Evolutionary conservation across 2,329 filamentous ascomycete species (phyloP), one percentile per base, ranked within the genome.

Genomic region (Paraphaeosphaeria minitans): DNA sequence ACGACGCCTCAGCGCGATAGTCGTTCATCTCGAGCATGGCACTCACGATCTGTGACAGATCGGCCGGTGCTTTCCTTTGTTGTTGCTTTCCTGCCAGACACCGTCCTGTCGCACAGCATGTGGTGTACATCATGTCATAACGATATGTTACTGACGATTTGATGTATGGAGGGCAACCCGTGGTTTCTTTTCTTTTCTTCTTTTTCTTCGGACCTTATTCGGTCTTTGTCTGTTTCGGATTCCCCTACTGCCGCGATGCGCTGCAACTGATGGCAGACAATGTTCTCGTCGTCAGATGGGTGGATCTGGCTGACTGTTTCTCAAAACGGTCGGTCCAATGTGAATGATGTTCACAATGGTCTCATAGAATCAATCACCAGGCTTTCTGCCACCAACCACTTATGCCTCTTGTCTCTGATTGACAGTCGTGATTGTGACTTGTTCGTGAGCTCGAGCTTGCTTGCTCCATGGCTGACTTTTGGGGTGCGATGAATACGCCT

Each of bases 151-250:
- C n/a, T 35, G 24, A 53, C 29, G 13, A 42, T 31, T 29, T 41
- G n/a, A 35, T 45, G 49, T 13, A 16, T 53, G n/a, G 50, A 45
- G 6, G 29, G 50, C 19, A n/a, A 35, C 24, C 45, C 24, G 41
- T 13, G 19, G 13, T 19, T 39, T 29, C 37, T 46, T 46, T 22
- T 27, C 43, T 21, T 43, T 19, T 46, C 29, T 22, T 27, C 43
- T 21, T 43, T 19, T 43, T 12, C 19, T 42, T 42, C 41, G 2
- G 21, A 13, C 33, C 12, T 6, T n/a, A 39, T 50, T 50, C 47
- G 24, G 33, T 50, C 31, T 39, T 50, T 39, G n/a, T 24, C 31
- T 37, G 31, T 50, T 50, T 50, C 47, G 33, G 31, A 50, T 50
- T 50, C 47, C n/a, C 24, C 47, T 22, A 19, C 37, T 8, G 19